These are phyloP conservation scores for Colletotrichum sp. DNA, from an alignment of 2,329 filamentous ascomycete species.

Conservation along the genomic window DNA sequence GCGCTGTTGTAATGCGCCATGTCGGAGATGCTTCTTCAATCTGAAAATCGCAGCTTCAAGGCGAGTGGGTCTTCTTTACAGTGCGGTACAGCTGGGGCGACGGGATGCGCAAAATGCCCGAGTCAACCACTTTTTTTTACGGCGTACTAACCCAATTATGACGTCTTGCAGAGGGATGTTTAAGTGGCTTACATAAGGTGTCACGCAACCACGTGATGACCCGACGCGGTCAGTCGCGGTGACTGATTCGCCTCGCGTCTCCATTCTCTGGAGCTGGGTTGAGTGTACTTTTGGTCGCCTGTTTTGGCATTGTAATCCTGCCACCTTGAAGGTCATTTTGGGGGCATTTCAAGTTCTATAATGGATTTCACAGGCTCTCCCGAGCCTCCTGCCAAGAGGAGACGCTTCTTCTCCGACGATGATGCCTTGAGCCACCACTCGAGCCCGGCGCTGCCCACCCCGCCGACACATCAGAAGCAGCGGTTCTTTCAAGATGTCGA, in stretches of 20 bases:
- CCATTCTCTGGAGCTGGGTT: conserved; percentile 14
- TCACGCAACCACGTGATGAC: conserved; percentile 45
- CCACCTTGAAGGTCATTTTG: neutral
- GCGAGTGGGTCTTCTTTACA: neutral
- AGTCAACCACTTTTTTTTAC: neutral
- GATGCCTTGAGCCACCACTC: conserved; percentile 21
- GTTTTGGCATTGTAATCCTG: neutral
- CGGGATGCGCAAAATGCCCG: neutral
- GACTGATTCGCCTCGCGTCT: conserved; percentile 40
- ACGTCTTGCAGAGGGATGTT: conserved; percentile 1
- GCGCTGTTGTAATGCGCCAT: conserved; percentile 23
- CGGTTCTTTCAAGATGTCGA: conserved; percentile 41
- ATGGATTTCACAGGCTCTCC: conserved; percentile 45
- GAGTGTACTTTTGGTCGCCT: neutral
- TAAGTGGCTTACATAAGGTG: conserved; percentile 16
- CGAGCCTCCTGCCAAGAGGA: conserved; percentile 52
- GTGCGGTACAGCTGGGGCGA: neutral
- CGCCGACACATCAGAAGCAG: conserved; percentile 28
- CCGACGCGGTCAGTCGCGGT: conserved; percentile 40
- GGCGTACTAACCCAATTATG: neutral
- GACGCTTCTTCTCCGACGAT: conserved; percentile 46
- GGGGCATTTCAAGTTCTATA: neutral
- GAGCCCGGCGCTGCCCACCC: conserved; percentile 13
- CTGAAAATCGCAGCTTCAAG: neutral
- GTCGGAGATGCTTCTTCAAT: neutral